Percentiles rank a stretch among this genome's conserved stretches.
These are phyloP conservation scores for Penstemon barbatus DNA, from an alignment of 257 asterid genomes.

Conservation along the genomic window DNA sequence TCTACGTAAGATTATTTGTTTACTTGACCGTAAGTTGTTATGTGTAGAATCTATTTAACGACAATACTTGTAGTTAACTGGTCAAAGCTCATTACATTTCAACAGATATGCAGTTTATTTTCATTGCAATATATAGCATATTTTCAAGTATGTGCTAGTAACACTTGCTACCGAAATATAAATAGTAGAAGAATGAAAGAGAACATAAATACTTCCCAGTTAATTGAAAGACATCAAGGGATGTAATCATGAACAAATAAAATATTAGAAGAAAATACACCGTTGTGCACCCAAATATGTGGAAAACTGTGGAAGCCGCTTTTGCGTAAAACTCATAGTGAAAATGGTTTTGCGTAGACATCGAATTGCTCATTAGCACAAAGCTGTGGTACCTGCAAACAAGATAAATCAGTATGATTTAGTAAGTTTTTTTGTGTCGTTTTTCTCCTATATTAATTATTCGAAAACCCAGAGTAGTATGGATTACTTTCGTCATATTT, in stretches of 20 bases:
- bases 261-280: constrained; percentile 7
- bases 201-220: background rate
- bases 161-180: background rate
- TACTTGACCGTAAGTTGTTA: too few relatives aligned
- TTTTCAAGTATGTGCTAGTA: background rate
- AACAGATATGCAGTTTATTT: too few relatives aligned
- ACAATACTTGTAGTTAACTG: too few relatives aligned
- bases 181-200: background rate
- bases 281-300: constrained; percentile 1
- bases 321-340: constrained; percentile 38
- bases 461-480: background rate
- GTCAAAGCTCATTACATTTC: background rate
- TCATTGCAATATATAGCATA: background rate
- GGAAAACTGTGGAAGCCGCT: background rate
- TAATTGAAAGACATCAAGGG: background rate
- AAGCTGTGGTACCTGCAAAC: constrained; percentile 19
- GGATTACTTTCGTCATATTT: background rate
- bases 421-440: too few relatives aligned
- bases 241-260: constrained; percentile 21
- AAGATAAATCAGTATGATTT: background rate
- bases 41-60: background rate
- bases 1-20: constrained; percentile 12
- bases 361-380: constrained; percentile 40
- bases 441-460: background rate
- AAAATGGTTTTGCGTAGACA: constrained; percentile 74